Conservation (phyloP, 2,329 filamentous ascomycete genomes). For the Ilyonectria mors-panacis region DNA sequence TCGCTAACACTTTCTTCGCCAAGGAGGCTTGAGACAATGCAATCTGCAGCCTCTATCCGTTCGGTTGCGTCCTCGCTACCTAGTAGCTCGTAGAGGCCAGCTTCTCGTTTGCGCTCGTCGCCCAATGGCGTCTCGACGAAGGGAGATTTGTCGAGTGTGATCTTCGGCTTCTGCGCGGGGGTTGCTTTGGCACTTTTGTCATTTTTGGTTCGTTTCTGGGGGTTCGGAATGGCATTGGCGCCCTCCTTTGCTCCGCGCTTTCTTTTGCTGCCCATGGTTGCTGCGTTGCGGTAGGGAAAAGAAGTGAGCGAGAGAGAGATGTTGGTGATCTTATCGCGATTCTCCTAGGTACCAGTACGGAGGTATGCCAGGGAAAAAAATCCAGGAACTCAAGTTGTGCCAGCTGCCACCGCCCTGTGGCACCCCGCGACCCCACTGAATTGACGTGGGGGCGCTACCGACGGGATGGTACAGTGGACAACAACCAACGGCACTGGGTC, state of each 20-base stretch:
- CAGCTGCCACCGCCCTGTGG: conserved; percentile 39
- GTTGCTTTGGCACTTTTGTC: conserved; percentile 41
- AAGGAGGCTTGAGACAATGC: conserved; percentile 70
- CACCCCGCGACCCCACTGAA: conserved; percentile 40
- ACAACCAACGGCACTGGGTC: not conserved
- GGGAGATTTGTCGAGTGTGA: conserved; percentile 52
- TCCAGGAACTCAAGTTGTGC: conserved; percentile 37
- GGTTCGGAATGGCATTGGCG: conserved; percentile 43
- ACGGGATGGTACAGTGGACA: not conserved
- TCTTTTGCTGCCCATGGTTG: conserved; percentile 54
- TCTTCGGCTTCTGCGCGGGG: conserved; percentile 42
- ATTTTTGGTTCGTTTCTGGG: conserved; percentile 53
- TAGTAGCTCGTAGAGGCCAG: conserved; percentile 72
- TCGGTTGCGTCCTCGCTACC: conserved; percentile 71
- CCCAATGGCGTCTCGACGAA: conserved; percentile 68
- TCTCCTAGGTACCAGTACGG: conserved; percentile 16
- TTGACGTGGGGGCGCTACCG: conserved; percentile 17
- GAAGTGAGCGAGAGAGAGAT: conserved; percentile 18
- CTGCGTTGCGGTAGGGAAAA: conserved; percentile 14
- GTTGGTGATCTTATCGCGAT: conserved; percentile 30
- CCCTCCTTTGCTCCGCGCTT: conserved; percentile 54
- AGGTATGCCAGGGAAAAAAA: conserved; percentile 34
- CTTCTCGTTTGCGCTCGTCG: conserved; percentile 71
- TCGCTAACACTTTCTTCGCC: conserved; percentile 65
- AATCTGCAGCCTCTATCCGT: conserved; percentile 71